Evolutionary conservation across 495 filamentous ascomycete species (phyloP).

Genomic region (Penicillium macrosclerotiorum): DNA sequence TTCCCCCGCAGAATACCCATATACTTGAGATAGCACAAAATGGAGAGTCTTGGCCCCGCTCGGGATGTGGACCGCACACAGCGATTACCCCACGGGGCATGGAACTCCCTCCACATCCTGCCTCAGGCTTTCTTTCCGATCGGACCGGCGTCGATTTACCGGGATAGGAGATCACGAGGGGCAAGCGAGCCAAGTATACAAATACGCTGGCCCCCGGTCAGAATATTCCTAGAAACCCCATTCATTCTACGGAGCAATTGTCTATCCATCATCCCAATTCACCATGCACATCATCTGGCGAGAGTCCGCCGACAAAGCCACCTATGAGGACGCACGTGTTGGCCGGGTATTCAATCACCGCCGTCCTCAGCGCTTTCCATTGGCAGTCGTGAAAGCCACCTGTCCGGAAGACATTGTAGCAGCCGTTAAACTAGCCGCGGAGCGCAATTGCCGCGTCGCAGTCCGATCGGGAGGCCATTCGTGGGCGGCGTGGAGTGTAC

Average conservation of each 20-base stretch:
- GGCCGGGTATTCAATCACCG: slow-evolving; percentile 38
- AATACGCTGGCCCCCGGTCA: neutral
- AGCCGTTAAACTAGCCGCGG: slow-evolving; percentile 43
- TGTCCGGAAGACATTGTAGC: slow-evolving; percentile 36
- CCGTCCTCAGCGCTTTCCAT: slow-evolving; percentile 38
- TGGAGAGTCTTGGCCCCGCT: neutral
- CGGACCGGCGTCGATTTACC: neutral
- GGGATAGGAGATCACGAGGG: neutral
- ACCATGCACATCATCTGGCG: slow-evolving; percentile 16
- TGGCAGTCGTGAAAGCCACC: slow-evolving; percentile 44
- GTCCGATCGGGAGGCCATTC: slow-evolving; percentile 56
- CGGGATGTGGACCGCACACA: slow-evolving; percentile 3
- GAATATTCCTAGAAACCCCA: too few species aligned
- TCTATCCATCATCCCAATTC: neutral
- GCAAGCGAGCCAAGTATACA: neutral
- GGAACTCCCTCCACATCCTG: neutral
- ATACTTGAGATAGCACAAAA: neutral
- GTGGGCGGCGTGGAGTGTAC: slow-evolving; percentile 53
- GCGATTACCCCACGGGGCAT: neutral
- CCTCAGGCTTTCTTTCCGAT: neutral
- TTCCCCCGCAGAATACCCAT: neutral
- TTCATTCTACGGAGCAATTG: too few species aligned
- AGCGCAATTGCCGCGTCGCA: slow-evolving; percentile 39
- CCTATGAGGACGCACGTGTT: slow-evolving; percentile 33
- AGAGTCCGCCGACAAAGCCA: slow-evolving; percentile 3